Evolutionary conservation across 1,284 basidiomycete species (phyloP), one percentile per base, ranked within the genome.

Genomic region (Fomitopsis palustris): DNA sequence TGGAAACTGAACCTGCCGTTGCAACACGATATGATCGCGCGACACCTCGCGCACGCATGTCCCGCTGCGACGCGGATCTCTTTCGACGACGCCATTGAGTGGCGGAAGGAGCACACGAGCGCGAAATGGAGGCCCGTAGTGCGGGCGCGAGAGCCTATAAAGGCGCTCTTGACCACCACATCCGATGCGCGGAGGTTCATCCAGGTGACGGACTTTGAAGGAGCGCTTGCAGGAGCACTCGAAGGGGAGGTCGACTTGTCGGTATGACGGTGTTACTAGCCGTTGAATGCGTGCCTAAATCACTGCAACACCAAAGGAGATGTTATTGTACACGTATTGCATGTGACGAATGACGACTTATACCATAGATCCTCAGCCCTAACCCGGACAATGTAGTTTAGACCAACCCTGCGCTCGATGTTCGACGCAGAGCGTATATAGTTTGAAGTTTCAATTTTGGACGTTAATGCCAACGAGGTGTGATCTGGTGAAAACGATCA

Each of bases 1-100:
- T 61, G 59, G 59, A 47, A 42, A 33, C 56, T 63, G 45, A 42
- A 63, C 47, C 57, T 63, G 21, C 33, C 12, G 8, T 41, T 61
- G 17, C 62, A 63, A 41, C 59, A 61, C 29, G 35, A 49, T 12
- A 55, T 58, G 52, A 53, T 63, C 53, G 23, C 38, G 16, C 25
- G 49, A 14, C 31, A 55, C 29, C 56, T 63, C 14, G 14, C 53
- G 23, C 35, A 7, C 23, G 47, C 54, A 6, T 63, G 55, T 33
- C 62, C 62, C 1, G 37, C 56, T 12, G 62, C 47, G 8, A 61
- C 19, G 14, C 29, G 38, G 27, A 49, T 63, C 56, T 47, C 56
- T 16, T 39, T 63, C 21, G 53, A 31, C 35, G 59, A 63, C 8
- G 43, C 47, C 9, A 19, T 63, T 35, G 56, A 61, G 10, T 63